These are phyloP conservation scores for Periconia sp. DNA, from an alignment of 2,329 filamentous ascomycete species.

Conservation along the genomic window DNA sequence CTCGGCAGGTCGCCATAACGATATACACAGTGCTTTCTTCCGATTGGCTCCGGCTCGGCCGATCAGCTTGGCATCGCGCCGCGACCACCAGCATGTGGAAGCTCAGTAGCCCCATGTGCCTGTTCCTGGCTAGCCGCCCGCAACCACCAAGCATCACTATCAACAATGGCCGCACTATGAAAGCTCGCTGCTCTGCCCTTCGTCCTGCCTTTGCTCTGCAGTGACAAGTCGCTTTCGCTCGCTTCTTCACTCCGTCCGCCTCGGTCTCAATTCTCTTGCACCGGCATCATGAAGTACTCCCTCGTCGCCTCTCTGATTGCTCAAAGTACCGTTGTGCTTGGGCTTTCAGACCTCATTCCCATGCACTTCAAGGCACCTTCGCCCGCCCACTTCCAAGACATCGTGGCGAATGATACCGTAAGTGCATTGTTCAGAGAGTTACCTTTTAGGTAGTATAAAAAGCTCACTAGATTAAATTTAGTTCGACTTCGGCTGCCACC, in stretches of 20 bases:
- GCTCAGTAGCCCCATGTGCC: neutral
- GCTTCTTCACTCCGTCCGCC: neutral
- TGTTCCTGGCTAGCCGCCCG: neutral
- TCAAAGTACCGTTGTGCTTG: slow-evolving; percentile 30
- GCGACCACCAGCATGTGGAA: neutral
- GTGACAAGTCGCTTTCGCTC: neutral
- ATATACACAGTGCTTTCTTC: neutral
- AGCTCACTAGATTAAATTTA: no score
- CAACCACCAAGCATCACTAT: neutral
- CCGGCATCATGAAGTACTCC: slow-evolving; percentile 34
- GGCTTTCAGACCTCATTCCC: slow-evolving; percentile 30
- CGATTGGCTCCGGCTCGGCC: neutral
- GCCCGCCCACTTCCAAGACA: slow-evolving; percentile 31
- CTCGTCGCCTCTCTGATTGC: slow-evolving; percentile 29
- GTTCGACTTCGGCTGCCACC: slow-evolving; percentile 32
- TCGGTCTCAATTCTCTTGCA: neutral
- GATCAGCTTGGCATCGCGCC: neutral
- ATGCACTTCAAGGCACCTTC: slow-evolving; percentile 36
- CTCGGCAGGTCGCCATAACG: neutral
- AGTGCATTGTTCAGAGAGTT: no score
- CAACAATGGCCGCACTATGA: neutral
- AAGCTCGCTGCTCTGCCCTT: neutral
- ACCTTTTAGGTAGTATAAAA: no score
- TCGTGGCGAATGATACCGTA: slow-evolving; percentile 38
- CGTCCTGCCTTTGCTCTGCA: neutral